Conservation (phyloP, 495 filamentous ascomycete species). For the Sabuloglossum arenarium region DNA sequence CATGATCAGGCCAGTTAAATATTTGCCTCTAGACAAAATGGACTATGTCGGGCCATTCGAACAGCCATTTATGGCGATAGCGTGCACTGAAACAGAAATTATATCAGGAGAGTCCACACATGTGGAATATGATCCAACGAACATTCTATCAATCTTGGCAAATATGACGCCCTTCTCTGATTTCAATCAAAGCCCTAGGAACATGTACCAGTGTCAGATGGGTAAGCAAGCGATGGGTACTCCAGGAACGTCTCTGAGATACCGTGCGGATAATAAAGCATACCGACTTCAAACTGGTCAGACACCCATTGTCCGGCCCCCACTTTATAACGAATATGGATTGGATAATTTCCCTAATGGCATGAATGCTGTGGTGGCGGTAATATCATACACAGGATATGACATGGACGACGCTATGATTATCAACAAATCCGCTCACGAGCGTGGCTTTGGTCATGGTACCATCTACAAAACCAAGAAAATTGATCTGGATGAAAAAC, state of each 20-base stretch:
- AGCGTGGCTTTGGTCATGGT: conserved; percentile 90
- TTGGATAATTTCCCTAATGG: conserved; percentile 98
- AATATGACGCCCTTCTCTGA: conserved; percentile 99
- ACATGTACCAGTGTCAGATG: conserved; percentile 99
- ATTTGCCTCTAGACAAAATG: conserved; percentile 60
- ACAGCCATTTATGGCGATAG: conserved; percentile 97
- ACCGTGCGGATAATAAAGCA: conserved; percentile 91
- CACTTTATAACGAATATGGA: conserved; percentile 85
- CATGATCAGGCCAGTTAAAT: conserved; percentile 84
- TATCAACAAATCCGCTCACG: conserved; percentile 91
- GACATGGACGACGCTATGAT: conserved; percentile 99
- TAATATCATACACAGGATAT: conserved; percentile 96
- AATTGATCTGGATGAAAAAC: conserved; percentile 53
- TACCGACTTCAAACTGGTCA: conserved; percentile 92
- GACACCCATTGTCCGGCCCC: conserved; percentile 79
- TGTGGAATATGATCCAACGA: conserved; percentile 85
- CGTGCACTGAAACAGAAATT: conserved; percentile 65
- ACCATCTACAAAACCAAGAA: conserved; percentile 97
- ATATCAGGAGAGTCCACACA: conserved; percentile 75
- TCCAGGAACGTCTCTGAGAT: conserved; percentile 62
- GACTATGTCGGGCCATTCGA: conserved; percentile 87
- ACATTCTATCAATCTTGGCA: conserved; percentile 91
- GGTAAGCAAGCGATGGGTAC: conserved; percentile 99
- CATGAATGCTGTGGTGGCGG: conserved; percentile 89
- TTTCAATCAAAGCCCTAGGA: conserved; percentile 95